A percentile compares a stretch with the other conserved stretches of the same genome.
phyloP scores from a whole-genome alignment of 176 grass and related monocot species.

The Secale cereale region DNA sequence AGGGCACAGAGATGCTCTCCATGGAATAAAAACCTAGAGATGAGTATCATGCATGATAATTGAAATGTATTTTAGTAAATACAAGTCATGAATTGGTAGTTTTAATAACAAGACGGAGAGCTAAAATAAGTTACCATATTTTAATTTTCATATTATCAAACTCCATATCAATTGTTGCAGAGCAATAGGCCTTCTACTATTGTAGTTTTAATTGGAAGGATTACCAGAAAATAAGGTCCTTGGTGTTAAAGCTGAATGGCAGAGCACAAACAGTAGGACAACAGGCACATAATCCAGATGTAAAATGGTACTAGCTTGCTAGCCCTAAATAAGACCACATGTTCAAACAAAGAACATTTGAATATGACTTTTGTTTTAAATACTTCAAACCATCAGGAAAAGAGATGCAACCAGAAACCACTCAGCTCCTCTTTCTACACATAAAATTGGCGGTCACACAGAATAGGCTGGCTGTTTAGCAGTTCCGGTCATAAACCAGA shows the following conservation, averaged over 20 bases:
- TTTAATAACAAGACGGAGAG: neutral
- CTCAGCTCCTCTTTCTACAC: neutral
- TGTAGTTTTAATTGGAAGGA: neutral
- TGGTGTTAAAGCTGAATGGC: neutral
- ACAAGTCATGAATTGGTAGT: neutral
- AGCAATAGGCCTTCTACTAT: neutral
- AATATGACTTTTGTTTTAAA: neutral
- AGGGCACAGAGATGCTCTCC: neutral
- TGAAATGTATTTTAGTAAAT: neutral
- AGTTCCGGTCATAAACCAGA: neutral
- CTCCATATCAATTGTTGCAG: neutral
- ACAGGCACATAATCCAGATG: neutral
- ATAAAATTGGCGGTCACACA: conserved; percentile 6
- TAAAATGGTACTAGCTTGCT: neutral
- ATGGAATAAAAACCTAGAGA: conserved; percentile 2
- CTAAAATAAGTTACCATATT: neutral
- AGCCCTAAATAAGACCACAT: neutral
- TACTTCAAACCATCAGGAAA: conserved; percentile 12
- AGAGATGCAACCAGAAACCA: neutral
- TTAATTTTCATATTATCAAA: neutral
- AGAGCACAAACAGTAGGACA: neutral
- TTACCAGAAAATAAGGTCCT: neutral
- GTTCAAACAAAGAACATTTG: neutral
- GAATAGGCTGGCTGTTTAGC: neutral
- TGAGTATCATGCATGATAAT: neutral